Base-by-base conservation (phyloP, 805 yeast genomes). In the Zygoascus ofunaensis region DNA sequence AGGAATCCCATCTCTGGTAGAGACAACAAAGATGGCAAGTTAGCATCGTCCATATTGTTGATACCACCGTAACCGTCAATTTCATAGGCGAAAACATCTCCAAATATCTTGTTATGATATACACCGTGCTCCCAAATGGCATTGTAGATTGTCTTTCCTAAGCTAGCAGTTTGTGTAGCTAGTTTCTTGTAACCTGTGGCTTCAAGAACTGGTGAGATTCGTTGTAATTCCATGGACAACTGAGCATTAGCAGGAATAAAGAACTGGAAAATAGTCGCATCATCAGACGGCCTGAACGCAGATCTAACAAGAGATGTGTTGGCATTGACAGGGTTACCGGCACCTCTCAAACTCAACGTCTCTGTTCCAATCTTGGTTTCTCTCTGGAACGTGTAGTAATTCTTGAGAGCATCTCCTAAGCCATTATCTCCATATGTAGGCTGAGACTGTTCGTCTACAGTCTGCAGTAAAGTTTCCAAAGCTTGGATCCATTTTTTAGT, bases 241-340 rank as follows among this genome's bases (percentile, higher is more conserved):
- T 82, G 87, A 1, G 87, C 86, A 58, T 87, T 87, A 2, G 87
- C 95, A 1, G 95, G 95, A 37, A 87, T 74, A 58, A 87, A 82
- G 47, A 80, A 77, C 60, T 84, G 94, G 49, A 72, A 73, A n/a
- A 79, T 75, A 34, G 87, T 77, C 1, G 94, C 86, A 62, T 86
- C 95, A 60, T 86, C 95, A 17, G 90, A 80, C 5, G 95, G 95
- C 53, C 95, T 66, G 59, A 86, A 86, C 0, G 94, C 89, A 4
- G 89, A 80, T 41, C 94, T 68, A n/a, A 85, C 66, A 49, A 86
- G 65, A 0, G 90, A 87, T 0, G 85, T 79, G 33, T 72, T 76
- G 44, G 57, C 71, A 47, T 79, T 80, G 1, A 83, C 89, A 0
- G 96, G 96, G 56, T 85, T 82, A 1, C 96, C 96, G 1, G 74